phyloP scores from a whole-genome alignment of 768 basidiomycete genomes.

The Mycena olivaceomarginata region DNA sequence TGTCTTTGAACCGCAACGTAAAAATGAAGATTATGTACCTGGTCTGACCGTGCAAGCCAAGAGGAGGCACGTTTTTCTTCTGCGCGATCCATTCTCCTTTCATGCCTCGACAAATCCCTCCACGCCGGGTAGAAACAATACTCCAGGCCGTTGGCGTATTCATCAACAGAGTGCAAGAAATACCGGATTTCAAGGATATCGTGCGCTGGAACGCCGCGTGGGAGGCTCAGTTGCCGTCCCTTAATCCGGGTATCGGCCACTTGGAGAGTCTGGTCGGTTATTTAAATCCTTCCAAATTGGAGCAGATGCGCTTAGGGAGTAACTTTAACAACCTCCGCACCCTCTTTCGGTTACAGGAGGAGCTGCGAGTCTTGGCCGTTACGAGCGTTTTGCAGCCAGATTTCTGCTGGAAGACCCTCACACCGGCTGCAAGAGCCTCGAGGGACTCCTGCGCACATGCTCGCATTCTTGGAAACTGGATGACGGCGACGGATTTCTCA shows the following conservation, averaged over 20 bases:
- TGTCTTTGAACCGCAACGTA: too few relatives aligned
- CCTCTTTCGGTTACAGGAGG: not conserved
- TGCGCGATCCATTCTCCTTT: not conserved
- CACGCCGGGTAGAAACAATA: too few relatives aligned
- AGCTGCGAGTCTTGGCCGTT: conserved; percentile 5
- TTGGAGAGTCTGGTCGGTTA: not conserved
- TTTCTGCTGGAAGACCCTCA: conserved; percentile 12
- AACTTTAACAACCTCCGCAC: too few relatives aligned
- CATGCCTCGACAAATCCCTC: not conserved
- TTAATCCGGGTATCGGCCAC: not conserved
- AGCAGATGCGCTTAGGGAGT: too few relatives aligned
- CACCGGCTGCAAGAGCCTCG: not conserved
- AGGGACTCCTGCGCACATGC: conserved; percentile 4
- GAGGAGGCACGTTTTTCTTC: not conserved
- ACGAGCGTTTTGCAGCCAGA: conserved; percentile 6
- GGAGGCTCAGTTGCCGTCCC: not conserved
- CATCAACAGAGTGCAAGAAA: not conserved
- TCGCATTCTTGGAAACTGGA: not conserved
- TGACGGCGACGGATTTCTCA: conserved; percentile 15
- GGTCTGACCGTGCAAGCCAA: too few relatives aligned
- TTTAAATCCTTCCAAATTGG: not conserved
- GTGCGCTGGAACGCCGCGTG: not conserved
- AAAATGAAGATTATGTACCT: too few relatives aligned
- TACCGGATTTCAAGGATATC: not conserved
- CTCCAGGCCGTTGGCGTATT: too few relatives aligned